Evolutionary conservation across 228 moss, liverwort and hornwort genomes (phyloP).

Genomic region (Sphagnum magellanicum): DNA sequence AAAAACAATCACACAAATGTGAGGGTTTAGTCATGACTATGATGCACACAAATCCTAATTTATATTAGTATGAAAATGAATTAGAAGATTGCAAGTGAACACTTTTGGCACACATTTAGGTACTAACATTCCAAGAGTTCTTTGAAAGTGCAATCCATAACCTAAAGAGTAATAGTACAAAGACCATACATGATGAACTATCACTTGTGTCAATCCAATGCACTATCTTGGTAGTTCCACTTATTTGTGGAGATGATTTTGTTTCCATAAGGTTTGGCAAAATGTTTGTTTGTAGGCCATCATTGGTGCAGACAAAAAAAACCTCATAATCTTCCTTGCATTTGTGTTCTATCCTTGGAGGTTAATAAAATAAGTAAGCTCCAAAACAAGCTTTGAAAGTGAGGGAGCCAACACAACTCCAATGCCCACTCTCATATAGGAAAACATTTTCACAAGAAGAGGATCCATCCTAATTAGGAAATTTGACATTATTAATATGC

Average conservation of each 20-base stretch:
- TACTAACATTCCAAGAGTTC: neutral
- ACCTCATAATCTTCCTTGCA: slow-evolving; percentile 17
- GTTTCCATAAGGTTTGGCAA: slow-evolving; percentile 17
- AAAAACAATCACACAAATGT: neutral
- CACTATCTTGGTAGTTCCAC: slow-evolving; percentile 17
- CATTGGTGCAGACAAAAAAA: slow-evolving; percentile 29
- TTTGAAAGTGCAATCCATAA: neutral
- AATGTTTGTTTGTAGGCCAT: slow-evolving; percentile 37
- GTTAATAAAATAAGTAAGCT: slow-evolving; percentile 31
- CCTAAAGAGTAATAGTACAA: neutral
- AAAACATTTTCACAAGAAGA: slow-evolving; percentile 13
- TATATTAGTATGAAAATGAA: neutral
- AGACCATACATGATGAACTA: neutral
- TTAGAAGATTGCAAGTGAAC: neutral
- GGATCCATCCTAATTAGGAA: neutral
- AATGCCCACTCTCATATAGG: slow-evolving; percentile 22
- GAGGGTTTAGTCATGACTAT: neutral
- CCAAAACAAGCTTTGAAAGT: slow-evolving; percentile 21
- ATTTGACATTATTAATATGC: slow-evolving; percentile 12
- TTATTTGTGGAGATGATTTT: neutral
- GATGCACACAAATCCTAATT: no score
- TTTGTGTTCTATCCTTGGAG: slow-evolving; percentile 11
- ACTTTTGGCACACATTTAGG: neutral
- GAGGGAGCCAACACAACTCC: slow-evolving; percentile 24
- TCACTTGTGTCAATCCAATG: slow-evolving; percentile 11